Evolutionary conservation across 73 alveolate genomes (phyloP).

Genomic region (Paramecium primaurelia): DNA sequence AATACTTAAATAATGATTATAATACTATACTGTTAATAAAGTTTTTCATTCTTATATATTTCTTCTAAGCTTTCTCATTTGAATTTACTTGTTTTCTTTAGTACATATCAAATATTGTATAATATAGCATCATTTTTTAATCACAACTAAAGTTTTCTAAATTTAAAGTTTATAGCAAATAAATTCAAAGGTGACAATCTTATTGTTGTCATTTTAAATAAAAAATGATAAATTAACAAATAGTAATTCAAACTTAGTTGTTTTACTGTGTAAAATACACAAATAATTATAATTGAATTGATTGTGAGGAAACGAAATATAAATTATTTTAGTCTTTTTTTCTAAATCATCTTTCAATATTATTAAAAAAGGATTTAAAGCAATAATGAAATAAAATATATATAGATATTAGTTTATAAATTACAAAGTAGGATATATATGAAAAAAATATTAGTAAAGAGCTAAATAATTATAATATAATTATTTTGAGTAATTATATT

Average conservation of each 20-base stretch:
- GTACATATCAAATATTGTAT: background rate
- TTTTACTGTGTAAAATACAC: background rate
- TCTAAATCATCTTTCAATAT: too few relatives aligned
- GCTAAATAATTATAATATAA: too few relatives aligned
- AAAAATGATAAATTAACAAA: background rate
- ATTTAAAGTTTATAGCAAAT: background rate
- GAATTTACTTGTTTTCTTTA: background rate
- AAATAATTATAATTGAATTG: background rate
- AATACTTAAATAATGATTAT: background rate
- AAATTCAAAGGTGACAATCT: background rate
- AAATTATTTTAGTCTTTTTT: background rate
- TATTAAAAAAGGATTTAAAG: background rate
- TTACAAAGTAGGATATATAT: too few relatives aligned
- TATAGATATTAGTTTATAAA: too few relatives aligned
- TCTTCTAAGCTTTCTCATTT: background rate
- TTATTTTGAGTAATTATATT: too few relatives aligned
- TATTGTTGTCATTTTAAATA: background rate
- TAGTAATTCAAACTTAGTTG: background rate
- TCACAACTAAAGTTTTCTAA: background rate
- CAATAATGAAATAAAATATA: too few relatives aligned
- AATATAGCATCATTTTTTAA: background rate
- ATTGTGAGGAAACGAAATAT: background rate
- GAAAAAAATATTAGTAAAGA: too few relatives aligned
- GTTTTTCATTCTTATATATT: background rate
- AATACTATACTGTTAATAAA: background rate